phyloP scores from a whole-genome alignment of 1,284 basidiomycete genomes.

The Marasmius sp. region DNA sequence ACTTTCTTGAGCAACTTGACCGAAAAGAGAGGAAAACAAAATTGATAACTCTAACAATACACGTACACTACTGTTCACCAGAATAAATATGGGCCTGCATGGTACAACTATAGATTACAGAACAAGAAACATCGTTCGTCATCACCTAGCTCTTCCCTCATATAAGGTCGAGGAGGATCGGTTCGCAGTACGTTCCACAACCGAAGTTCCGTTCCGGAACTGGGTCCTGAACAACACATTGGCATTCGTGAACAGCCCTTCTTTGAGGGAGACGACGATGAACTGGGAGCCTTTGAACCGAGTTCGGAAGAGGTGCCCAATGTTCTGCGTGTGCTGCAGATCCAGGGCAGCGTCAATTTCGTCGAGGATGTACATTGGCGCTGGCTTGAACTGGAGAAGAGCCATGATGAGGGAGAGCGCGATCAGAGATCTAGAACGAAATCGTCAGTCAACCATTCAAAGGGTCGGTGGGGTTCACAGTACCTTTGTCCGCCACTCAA shows the following conservation, averaged over 20 bases:
- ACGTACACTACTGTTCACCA: too few relatives aligned
- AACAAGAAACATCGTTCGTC: too few relatives aligned
- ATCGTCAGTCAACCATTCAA: neutral
- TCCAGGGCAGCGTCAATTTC: conserved; percentile 98
- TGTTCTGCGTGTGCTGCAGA: conserved; percentile 95
- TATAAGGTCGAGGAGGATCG: conserved; percentile 50
- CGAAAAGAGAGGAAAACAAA: too few relatives aligned
- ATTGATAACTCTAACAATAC: too few relatives aligned
- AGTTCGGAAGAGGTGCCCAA: conserved; percentile 93
- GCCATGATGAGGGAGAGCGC: conserved; percentile 98
- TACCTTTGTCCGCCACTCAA: conserved; percentile 96
- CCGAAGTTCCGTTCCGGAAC: conserved; percentile 90
- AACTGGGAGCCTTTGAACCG: conserved; percentile 99
- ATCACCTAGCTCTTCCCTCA: neutral
- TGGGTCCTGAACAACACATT: conserved; percentile 94
- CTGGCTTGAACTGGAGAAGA: conserved; percentile 96
- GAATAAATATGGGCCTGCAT: too few relatives aligned
- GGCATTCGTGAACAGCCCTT: conserved; percentile 96
- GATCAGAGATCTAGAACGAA: conserved; percentile 77
- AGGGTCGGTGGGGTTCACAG: conserved; percentile 22
- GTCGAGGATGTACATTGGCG: conserved; percentile 99
- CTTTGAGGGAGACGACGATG: conserved; percentile 97
- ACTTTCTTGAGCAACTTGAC: too few relatives aligned
- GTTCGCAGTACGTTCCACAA: conserved; percentile 80
- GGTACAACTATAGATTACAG: too few relatives aligned